Conservation (phyloP, 2,329 filamentous ascomycete species). For the Colletotrichum lindemuthianum region DNA sequence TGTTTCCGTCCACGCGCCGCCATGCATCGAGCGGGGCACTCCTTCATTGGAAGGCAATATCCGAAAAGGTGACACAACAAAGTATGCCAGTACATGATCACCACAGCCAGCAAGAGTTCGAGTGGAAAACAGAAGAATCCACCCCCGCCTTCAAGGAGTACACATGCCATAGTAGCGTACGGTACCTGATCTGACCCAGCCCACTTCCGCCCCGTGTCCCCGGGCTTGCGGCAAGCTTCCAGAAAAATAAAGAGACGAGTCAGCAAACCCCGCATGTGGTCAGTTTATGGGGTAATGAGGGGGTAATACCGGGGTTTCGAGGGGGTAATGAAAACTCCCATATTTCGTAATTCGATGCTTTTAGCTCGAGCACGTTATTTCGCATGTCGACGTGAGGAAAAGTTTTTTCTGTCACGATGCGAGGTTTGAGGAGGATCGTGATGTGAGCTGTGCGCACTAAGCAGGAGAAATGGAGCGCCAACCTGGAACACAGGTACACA, state of each 20-base stretch:
- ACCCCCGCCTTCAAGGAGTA: background rate
- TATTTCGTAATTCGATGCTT: slow-evolving; percentile 34
- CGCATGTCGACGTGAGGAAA: slow-evolving; percentile 3
- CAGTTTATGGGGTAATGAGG: slow-evolving; percentile 36
- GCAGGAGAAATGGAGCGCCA: background rate
- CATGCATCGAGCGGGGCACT: background rate
- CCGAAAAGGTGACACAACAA: too few species aligned
- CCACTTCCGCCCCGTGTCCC: slow-evolving; percentile 20
- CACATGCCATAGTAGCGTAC: slow-evolving; percentile 1
- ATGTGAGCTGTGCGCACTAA: background rate
- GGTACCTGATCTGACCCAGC: background rate
- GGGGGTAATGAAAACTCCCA: slow-evolving; percentile 34
- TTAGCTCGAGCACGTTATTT: slow-evolving; percentile 34
- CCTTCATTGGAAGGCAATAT: background rate
- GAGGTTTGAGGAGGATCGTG: background rate
- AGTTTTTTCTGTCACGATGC: slow-evolving; percentile 23
- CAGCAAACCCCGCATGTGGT: slow-evolving; percentile 33
- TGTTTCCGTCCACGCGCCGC: background rate
- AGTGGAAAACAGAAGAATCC: background rate
- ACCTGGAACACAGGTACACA: too few species aligned
- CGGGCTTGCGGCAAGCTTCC: slow-evolving; percentile 19
- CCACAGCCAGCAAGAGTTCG: too few species aligned
- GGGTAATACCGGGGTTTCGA: slow-evolving; percentile 35
- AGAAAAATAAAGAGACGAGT: slow-evolving; percentile 30
- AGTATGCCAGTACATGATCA: too few species aligned